A percentile compares a stretch with the other conserved stretches of the same genome.
These are phyloP conservation scores for Phytophthora capsici DNA, from an alignment of 352 stramenopile genomes.

Conservation along the genomic window DNA sequence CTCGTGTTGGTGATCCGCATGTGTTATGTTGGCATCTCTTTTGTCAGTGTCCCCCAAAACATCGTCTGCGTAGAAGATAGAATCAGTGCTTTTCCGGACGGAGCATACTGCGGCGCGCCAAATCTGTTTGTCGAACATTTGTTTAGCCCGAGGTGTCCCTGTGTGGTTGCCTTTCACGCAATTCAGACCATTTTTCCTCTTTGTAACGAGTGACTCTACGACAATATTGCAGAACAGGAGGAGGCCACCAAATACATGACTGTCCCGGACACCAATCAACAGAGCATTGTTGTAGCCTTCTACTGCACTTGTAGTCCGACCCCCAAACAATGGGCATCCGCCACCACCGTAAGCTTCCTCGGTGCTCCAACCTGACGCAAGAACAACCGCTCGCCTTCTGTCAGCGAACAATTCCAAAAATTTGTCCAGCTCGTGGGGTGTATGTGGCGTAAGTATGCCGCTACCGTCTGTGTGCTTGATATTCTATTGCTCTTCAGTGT, in stretches of 20 bases:
- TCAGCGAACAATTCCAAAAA: constrained; percentile 2
- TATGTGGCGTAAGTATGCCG: constrained; percentile 4
- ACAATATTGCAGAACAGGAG: constrained; percentile 2
- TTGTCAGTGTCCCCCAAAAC: no score
- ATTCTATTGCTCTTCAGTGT: neutral
- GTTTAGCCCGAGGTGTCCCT: neutral
- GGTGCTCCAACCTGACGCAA: neutral
- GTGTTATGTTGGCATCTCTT: no score
- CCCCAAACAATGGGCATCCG: neutral
- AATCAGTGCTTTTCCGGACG: neutral
- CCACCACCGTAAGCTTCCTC: neutral
- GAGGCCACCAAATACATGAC: constrained; percentile 2
- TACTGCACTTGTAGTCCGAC: constrained; percentile 9
- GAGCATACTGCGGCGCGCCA: constrained; percentile 3
- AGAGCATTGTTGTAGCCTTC: constrained; percentile 14
- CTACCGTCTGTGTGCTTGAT: neutral
- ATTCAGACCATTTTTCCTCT: neutral
- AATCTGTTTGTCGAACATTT: constrained; percentile 10
- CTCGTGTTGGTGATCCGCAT: no score
- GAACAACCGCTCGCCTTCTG: no score
- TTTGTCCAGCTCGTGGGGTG: constrained; percentile 18
- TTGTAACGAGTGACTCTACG: neutral
- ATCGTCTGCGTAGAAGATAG: constrained; percentile 3
- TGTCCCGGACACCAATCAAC: neutral
- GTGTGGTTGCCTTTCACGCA: constrained; percentile 3